phyloP scores from a whole-genome alignment of 1,284 basidiomycete genomes.

The Ceratobasidium sp. region DNA sequence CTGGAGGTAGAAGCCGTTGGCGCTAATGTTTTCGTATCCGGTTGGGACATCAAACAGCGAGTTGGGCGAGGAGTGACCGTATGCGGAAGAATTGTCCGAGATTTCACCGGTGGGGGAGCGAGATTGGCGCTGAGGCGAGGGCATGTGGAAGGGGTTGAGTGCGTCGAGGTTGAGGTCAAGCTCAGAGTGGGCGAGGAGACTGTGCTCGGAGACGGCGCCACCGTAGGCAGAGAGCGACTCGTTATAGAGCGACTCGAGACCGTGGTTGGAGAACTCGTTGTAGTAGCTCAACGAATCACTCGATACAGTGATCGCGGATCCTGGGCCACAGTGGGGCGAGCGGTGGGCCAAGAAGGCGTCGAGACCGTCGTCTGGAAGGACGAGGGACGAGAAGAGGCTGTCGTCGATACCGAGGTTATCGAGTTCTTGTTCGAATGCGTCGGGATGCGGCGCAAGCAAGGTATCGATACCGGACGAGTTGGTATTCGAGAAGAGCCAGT shows the following conservation, averaged over 20 bases:
- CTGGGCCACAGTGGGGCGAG: constrained; percentile 75
- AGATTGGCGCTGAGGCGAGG: constrained; percentile 47
- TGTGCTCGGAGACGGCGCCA: constrained; percentile 73
- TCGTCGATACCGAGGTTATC: constrained; percentile 70
- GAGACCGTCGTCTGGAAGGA: constrained; percentile 71
- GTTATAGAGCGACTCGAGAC: constrained; percentile 72
- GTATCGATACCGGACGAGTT: constrained; percentile 62
- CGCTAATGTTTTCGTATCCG: constrained; percentile 39
- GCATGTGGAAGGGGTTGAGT: constrained; percentile 62
- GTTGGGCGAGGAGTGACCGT: constrained; percentile 44
- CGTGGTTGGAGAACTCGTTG: constrained; percentile 74
- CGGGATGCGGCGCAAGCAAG: constrained; percentile 78
- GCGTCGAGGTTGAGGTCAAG: constrained; percentile 57
- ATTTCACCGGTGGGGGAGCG: constrained; percentile 57
- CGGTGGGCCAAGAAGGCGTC: constrained; percentile 42
- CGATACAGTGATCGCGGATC: constrained; percentile 80
- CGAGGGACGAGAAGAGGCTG: constrained; percentile 60
- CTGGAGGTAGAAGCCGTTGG: constrained; percentile 44
- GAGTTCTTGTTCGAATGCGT: constrained; percentile 83
- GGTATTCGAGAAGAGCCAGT: constrained; percentile 73
- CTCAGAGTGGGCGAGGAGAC: constrained; percentile 62
- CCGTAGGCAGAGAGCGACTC: constrained; percentile 65
- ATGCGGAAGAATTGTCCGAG: constrained; percentile 46
- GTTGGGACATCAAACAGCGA: constrained; percentile 35
- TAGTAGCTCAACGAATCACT: constrained; percentile 75